These are phyloP conservation scores for Boletus vermiculosoides DNA, from an alignment of 768 basidiomycete species.

Conservation along the genomic window DNA sequence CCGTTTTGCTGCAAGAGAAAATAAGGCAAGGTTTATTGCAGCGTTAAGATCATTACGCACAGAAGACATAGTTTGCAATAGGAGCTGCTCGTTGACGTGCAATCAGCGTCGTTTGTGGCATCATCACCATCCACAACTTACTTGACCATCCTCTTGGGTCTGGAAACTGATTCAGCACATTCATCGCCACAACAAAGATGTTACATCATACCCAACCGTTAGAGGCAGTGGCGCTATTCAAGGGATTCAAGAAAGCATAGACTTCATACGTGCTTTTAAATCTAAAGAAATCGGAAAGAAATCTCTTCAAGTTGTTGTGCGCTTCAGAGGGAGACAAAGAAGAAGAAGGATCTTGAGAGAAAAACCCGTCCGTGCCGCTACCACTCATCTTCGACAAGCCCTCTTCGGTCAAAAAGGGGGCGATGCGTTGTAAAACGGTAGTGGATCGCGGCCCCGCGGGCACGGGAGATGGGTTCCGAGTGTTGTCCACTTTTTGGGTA, in stretches of 20 bases:
- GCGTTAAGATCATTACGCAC: slow-evolving; percentile 22
- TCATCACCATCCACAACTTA: slow-evolving; percentile 23
- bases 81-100: slow-evolving; percentile 29
- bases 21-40: background rate
- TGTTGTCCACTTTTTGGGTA: slow-evolving; percentile 10
- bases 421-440: slow-evolving; percentile 28
- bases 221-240: slow-evolving; percentile 39
- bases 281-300: slow-evolving; percentile 41
- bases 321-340: slow-evolving; percentile 45
- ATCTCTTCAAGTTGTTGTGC: slow-evolving; percentile 44
- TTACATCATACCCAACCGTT: slow-evolving; percentile 44
- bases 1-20: slow-evolving; percentile 44
- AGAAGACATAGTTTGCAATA: slow-evolving; percentile 39
- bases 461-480: slow-evolving; percentile 8
- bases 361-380: slow-evolving; percentile 45
- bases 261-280: slow-evolving; percentile 43
- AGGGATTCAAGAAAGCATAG: slow-evolving; percentile 42
- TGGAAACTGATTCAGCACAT: slow-evolving; percentile 17
- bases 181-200: background rate
- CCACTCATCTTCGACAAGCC: slow-evolving; percentile 46
- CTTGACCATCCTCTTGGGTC: slow-evolving; percentile 53
- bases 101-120: slow-evolving; percentile 6
- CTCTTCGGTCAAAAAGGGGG: slow-evolving; percentile 44
- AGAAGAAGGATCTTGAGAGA: slow-evolving; percentile 30
- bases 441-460: slow-evolving; percentile 15